phyloP scores from a whole-genome alignment of 2,329 filamentous ascomycete genomes.

The Grosmannia clavigera region DNA sequence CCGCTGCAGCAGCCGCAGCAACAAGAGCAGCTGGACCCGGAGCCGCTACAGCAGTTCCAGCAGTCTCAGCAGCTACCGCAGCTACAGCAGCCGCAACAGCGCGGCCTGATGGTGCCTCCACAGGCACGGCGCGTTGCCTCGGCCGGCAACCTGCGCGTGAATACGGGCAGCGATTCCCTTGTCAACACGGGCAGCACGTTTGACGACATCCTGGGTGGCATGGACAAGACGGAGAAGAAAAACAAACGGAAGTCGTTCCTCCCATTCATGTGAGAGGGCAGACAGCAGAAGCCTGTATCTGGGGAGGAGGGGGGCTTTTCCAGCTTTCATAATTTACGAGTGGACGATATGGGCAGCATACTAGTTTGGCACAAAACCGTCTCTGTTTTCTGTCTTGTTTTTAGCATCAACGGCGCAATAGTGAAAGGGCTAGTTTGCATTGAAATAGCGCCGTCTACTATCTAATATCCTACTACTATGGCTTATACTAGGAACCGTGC shows the following conservation, averaged over 20 bases:
- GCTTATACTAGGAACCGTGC: no score
- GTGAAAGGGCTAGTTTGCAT: not conserved
- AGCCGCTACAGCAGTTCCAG: slow-evolving; percentile 1
- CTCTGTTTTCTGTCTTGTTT: not conserved
- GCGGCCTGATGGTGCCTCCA: not conserved
- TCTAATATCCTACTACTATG: no score
- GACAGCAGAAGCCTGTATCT: not conserved
- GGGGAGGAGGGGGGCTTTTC: no score
- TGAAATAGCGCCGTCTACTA: not conserved
- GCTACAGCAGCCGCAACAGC: slow-evolving; percentile 1
- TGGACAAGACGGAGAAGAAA: slow-evolving; percentile 16
- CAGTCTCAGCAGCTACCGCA: not conserved
- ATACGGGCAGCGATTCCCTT: not conserved
- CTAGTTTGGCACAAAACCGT: not conserved
- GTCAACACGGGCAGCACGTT: slow-evolving; percentile 16
- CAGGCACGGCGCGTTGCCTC: slow-evolving; percentile 13
- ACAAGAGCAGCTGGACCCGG: slow-evolving; percentile 11
- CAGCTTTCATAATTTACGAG: no score
- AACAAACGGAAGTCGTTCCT: slow-evolving; percentile 19
- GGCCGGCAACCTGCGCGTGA: slow-evolving; percentile 12
- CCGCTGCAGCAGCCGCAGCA: not conserved
- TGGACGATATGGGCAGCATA: not conserved
- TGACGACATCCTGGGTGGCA: slow-evolving; percentile 24
- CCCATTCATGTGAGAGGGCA: slow-evolving; percentile 8
- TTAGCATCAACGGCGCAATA: not conserved